These are phyloP conservation scores for Suhomyces yuchorum DNA, from an alignment of 1,139 yeast genomes.

Conservation along the genomic window DNA sequence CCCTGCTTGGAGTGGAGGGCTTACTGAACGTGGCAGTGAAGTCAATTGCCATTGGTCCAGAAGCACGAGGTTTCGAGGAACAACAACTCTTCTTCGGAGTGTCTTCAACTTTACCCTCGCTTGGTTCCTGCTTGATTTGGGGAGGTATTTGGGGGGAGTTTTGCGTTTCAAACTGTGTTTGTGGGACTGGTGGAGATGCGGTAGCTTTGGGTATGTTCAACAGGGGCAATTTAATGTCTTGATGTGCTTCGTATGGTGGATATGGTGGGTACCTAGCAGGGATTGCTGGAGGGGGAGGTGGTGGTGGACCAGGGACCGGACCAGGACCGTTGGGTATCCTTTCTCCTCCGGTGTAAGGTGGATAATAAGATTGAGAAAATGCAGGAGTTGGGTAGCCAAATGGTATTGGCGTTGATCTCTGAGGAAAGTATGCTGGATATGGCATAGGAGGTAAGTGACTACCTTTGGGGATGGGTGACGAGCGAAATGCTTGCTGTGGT, in stretches of 20 bases:
- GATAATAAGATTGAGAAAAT: slow-evolving; percentile 29
- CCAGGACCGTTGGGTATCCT: slow-evolving; percentile 51
- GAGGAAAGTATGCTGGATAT: slow-evolving; percentile 2
- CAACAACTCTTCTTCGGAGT: not conserved
- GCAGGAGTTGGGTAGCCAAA: slow-evolving; percentile 9
- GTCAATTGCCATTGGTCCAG: slow-evolving; percentile 31
- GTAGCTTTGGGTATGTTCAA: not conserved
- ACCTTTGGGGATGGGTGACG: not conserved
- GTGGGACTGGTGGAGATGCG: not conserved
- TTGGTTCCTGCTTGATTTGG: not conserved
- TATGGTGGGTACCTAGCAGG: slow-evolving; percentile 8
- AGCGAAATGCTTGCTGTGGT: not conserved
- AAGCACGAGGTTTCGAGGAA: slow-evolving; percentile 5
- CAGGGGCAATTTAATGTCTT: slow-evolving; percentile 9
- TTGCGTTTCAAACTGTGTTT: not conserved
- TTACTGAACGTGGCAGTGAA: slow-evolving; percentile 29
- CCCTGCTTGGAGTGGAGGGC: slow-evolving; percentile 7
- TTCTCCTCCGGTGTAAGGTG: slow-evolving; percentile 40
- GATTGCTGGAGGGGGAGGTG: slow-evolving; percentile 26
- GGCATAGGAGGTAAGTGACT: not conserved
- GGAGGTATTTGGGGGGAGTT: not conserved
- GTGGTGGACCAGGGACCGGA: slow-evolving; percentile 46
- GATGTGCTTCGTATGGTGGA: not conserved
- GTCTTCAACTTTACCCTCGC: not conserved
- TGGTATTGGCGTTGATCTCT: slow-evolving; percentile 8